Evolutionary conservation across 768 basidiomycete species (phyloP).

Genomic region (Coprinellus aureogranulatus): DNA sequence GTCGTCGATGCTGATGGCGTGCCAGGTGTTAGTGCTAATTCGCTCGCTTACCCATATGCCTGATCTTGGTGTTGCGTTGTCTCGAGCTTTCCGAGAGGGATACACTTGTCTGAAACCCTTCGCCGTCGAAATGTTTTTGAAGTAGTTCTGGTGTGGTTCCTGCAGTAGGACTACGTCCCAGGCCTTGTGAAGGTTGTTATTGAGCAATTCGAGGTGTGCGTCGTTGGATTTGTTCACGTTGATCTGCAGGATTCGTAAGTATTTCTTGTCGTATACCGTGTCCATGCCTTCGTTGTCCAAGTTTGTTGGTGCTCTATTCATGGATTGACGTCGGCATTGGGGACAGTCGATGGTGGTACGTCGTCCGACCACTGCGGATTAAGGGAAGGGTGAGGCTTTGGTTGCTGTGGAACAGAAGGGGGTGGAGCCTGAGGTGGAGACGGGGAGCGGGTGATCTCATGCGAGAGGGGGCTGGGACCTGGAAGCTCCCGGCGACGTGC

Average conservation of each 20-base stretch:
- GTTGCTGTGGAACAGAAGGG: no score
- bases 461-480: no score
- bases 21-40: slow-evolving; percentile 16
- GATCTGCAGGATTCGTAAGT: slow-evolving; percentile 14
- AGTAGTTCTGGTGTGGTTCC: slow-evolving; percentile 33
- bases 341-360: not conserved
- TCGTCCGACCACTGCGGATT: not conserved
- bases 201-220: slow-evolving; percentile 14
- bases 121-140: slow-evolving; percentile 16
- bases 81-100: slow-evolving; percentile 8
- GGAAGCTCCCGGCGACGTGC: no score
- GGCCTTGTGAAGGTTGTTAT: slow-evolving; percentile 8
- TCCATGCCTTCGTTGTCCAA: not conserved
- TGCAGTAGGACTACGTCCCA: slow-evolving; percentile 36
- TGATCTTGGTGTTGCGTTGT: slow-evolving; percentile 6
- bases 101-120: slow-evolving; percentile 16
- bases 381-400: no score
- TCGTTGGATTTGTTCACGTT: slow-evolving; percentile 14
- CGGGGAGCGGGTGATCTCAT: no score
- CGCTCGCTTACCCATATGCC: slow-evolving; percentile 18
- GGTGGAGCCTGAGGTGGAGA: no score
- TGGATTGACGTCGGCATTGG: not conserved
- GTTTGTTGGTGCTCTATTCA: not conserved
- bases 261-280: not conserved
- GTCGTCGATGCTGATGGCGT: slow-evolving; percentile 5